Base-by-base conservation (phyloP, 140 eudicot genomes). In the Erigeron philadelphicus region DNA sequence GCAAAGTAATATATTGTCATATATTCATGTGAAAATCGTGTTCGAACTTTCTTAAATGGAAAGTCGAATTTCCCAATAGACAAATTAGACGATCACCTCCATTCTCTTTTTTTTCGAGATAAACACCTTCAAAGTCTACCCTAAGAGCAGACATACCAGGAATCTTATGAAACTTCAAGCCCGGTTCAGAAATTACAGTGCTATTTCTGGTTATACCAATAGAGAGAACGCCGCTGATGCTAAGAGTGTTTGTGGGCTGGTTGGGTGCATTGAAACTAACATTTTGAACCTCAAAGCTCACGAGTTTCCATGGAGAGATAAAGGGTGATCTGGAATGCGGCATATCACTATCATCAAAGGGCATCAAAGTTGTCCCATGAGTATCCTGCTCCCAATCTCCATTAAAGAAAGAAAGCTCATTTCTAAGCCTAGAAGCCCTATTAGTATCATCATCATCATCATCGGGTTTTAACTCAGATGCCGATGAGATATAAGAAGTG, bases 351-450 rank as follows among this genome's bases (percentile, higher is more conserved):
- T 80, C 84, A 69, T 80, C 78, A 56, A 80, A 83, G 10, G 85
- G 88, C 75, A 82, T 71, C 43, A 82, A 57, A 40, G 84, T 52
- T 23, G 87, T 56, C 56, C 72, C 77, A 68, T 44, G 65, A 31
- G 61, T 9, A 48, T 79, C 87, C 61, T 82, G 87, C 25, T 52
- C 74, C 84, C 84, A 82, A 56, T 79, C 81, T 25, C 79, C 87
- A 47, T 82, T 54, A 35, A 66, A 76, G 77, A 82, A 82, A 60
- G 79, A 72, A 55, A 82, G 79, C 52, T 74, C 83, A n/a, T 56
- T 61, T 13, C 40, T 62, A 6, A 78, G 72, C 15, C 6, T 68
- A 8, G 69, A 62, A 38, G 41, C 67, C 15, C 17, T 42, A 48
- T 17, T 35, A 52, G 43, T 60, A 25, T 59, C 25, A 48, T 17